phyloP scores from a whole-genome alignment of 495 filamentous ascomycete species.

The Lineolata rhizophorae region DNA sequence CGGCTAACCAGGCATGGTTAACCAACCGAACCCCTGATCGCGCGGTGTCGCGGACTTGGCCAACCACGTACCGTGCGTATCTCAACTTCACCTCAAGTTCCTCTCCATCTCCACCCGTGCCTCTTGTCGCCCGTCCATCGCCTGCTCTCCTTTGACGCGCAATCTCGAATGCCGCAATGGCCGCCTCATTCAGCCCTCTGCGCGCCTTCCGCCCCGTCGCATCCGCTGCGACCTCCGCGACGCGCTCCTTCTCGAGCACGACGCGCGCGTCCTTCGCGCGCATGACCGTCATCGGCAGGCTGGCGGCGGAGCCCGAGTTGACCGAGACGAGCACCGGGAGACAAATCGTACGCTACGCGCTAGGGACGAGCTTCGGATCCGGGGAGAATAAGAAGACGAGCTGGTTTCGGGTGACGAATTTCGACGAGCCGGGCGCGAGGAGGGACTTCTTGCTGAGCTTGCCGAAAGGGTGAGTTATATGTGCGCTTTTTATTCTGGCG shows the following conservation, averaged over 20 bases:
- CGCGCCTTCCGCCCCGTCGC: constrained; percentile 15
- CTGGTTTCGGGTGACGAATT: constrained; percentile 55
- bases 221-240: constrained; percentile 23
- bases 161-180: too few species aligned
- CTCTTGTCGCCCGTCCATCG: too few species aligned
- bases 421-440: constrained; percentile 25
- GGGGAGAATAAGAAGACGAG: constrained; percentile 42
- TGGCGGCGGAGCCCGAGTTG: constrained; percentile 49
- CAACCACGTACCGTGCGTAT: too few species aligned
- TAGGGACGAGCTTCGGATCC: constrained; percentile 36
- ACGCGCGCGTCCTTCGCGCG: constrained; percentile 25
- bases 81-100: too few species aligned
- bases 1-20: too few species aligned
- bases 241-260: constrained; percentile 36
- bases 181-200: neutral
- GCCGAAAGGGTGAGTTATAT: constrained; percentile 71
- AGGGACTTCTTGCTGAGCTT: constrained; percentile 42
- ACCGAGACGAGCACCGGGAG: constrained; percentile 37
- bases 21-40: too few species aligned
- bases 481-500: neutral
- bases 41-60: too few species aligned
- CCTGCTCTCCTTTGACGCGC: too few species aligned
- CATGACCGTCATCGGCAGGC: constrained; percentile 56
- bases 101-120: too few species aligned
- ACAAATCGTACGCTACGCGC: constrained; percentile 43